Percentiles rank a stretch among this genome's conserved stretches.
Evolutionary conservation across 768 basidiomycete genomes (phyloP).

Genomic region (Amanita exitialis): DNA sequence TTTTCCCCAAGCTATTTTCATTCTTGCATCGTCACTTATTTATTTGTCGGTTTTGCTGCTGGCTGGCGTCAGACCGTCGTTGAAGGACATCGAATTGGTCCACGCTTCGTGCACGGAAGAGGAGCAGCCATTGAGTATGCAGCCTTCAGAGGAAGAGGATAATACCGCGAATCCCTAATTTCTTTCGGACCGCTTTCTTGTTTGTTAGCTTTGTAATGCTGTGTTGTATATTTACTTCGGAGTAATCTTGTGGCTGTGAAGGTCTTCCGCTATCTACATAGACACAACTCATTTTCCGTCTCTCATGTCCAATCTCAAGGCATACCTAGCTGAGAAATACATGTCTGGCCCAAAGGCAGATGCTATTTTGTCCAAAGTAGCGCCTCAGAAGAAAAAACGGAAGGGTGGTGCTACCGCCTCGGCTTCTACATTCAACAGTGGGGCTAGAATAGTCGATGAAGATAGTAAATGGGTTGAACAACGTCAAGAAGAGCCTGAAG

Average conservation of each 20-base stretch:
- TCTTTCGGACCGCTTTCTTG: neutral
- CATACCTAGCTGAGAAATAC: slow-evolving; percentile 86
- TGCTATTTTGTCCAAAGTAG: slow-evolving; percentile 70
- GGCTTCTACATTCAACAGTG: slow-evolving; percentile 12
- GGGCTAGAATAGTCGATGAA: slow-evolving; percentile 46
- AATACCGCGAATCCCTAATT: no score
- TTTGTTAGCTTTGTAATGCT: neutral
- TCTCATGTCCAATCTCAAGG: slow-evolving; percentile 49
- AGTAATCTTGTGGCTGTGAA: slow-evolving; percentile 3
- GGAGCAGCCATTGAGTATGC: neutral
- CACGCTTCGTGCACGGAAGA: slow-evolving; percentile 3
- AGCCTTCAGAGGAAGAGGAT: neutral
- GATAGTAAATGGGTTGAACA: slow-evolving; percentile 61
- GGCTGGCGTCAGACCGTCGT: slow-evolving; percentile 20
- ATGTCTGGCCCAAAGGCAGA: slow-evolving; percentile 97
- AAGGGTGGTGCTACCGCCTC: slow-evolving; percentile 28
- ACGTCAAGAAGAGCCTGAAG: slow-evolving; percentile 37
- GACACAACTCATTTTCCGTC: neutral
- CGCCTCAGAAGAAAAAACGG: slow-evolving; percentile 64
- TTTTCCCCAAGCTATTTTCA: slow-evolving; percentile 64
- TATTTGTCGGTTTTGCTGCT: slow-evolving; percentile 38
- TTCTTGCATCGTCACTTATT: slow-evolving; percentile 45
- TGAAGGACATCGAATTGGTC: slow-evolving; percentile 14
- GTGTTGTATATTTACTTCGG: neutral
- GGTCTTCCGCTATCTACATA: neutral